Percentiles rank a stretch among this genome's conserved stretches.
phyloP scores from a whole-genome alignment of 2,329 filamentous ascomycete genomes.

The Esteya vermicola region DNA sequence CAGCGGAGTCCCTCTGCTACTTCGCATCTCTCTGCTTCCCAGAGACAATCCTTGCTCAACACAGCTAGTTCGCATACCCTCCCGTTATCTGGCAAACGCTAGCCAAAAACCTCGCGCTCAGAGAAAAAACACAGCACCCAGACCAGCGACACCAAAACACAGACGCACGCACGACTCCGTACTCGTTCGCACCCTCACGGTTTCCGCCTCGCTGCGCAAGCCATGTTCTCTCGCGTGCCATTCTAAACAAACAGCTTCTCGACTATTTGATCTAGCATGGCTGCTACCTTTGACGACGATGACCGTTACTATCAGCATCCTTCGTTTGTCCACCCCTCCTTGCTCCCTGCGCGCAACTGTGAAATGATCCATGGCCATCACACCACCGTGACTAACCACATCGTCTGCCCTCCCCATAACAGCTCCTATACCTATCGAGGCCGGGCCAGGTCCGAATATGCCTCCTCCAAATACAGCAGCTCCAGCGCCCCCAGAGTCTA shows the following conservation, averaged over 20 bases:
- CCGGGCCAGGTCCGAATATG: constrained; percentile 5
- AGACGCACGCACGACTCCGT: too few relatives aligned
- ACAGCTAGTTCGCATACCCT: too few relatives aligned
- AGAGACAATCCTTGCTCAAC: too few relatives aligned
- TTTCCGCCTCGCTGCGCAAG: neutral
- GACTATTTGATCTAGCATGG: constrained; percentile 1
- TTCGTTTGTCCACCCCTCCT: neutral
- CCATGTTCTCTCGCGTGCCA: neutral
- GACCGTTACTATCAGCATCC: neutral
- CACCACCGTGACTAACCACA: neutral
- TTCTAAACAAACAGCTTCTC: neutral
- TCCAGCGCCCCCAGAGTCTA: neutral
- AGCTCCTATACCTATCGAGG: neutral
- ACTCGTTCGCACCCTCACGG: neutral
- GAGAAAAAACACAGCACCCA: too few relatives aligned
- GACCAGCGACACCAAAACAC: too few relatives aligned
- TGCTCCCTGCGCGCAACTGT: neutral
- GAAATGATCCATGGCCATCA: too few relatives aligned
- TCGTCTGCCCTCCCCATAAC: neutral
- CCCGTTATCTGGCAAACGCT: too few relatives aligned
- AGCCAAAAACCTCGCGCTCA: too few relatives aligned
- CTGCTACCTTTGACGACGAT: neutral
- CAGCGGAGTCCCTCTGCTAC: too few relatives aligned
- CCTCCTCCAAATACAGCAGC: neutral
- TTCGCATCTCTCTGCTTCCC: too few relatives aligned